phyloP scores from a whole-genome alignment of 495 filamentous ascomycete species.

The Aspergillus incahuasiensis region DNA sequence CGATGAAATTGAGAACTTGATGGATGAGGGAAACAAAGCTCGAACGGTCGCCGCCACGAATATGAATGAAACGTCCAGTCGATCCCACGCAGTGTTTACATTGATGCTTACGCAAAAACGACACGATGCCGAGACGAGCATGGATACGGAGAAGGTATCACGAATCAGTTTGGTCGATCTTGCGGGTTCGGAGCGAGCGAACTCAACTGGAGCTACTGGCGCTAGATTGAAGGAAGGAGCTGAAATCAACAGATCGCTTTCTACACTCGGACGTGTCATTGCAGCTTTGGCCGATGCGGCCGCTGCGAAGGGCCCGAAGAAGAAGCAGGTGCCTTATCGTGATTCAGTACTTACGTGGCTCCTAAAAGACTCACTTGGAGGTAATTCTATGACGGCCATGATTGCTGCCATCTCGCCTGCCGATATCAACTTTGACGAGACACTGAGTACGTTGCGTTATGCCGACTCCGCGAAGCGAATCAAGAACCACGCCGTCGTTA shows the following conservation, averaged over 20 bases:
- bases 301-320: constrained; percentile 56
- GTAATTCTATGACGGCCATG: constrained; percentile 99
- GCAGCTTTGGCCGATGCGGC: constrained; percentile 91
- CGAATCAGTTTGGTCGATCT: constrained; percentile 98
- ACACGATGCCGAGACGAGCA: constrained; percentile 86
- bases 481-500: constrained; percentile 99
- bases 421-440: constrained; percentile 99
- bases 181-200: constrained; percentile 94
- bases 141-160: constrained; percentile 96
- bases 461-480: constrained; percentile 98
- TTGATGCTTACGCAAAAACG: constrained; percentile 92
- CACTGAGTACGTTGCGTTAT: constrained; percentile 90
- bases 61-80: constrained; percentile 99
- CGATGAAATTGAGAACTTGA: constrained; percentile 90
- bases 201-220: constrained; percentile 91
- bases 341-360: constrained; percentile 97
- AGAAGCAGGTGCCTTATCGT: constrained; percentile 90
- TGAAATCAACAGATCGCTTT: constrained; percentile 96
- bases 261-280: constrained; percentile 96
- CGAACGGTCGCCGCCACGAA: constrained; percentile 97
- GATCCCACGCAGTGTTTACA: constrained; percentile 97
- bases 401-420: constrained; percentile 98
- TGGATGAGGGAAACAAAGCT: constrained; percentile 99
- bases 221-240: constrained; percentile 96
- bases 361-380: constrained; percentile 93